Conservation (phyloP, 176 grass and related monocot species). For the Oryza meridionalis region DNA sequence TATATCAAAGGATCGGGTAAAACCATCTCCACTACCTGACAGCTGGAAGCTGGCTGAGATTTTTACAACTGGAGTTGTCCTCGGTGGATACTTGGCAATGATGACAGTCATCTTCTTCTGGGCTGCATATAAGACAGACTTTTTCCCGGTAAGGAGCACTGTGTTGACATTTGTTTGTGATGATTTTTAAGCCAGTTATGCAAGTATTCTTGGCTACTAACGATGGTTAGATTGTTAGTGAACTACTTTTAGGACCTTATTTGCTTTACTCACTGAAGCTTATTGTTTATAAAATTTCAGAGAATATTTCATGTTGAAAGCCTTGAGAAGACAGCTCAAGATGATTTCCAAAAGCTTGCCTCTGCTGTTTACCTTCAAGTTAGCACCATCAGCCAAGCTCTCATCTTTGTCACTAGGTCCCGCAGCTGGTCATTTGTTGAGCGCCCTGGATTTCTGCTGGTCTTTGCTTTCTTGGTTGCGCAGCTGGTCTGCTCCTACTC, state of each 20-base stretch:
- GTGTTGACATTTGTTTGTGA: background rate
- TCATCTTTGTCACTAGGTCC: slow-evolving; percentile 73
- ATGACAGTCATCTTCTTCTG: slow-evolving; percentile 89
- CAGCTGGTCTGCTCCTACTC: slow-evolving; percentile 51
- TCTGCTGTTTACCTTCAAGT: slow-evolving; percentile 77
- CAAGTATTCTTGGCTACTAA: background rate
- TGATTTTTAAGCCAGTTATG: background rate
- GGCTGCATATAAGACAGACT: slow-evolving; percentile 70
- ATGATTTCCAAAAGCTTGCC: slow-evolving; percentile 66
- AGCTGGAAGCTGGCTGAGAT: slow-evolving; percentile 83
- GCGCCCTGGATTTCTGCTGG: slow-evolving; percentile 60
- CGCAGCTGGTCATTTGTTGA: slow-evolving; percentile 75
- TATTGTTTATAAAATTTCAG: slow-evolving; percentile 32
- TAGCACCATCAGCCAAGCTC: slow-evolving; percentile 75
- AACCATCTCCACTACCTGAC: slow-evolving; percentile 74
- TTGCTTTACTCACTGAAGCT: background rate
- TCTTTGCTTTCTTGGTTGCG: slow-evolving; percentile 61
- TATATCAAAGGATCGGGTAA: slow-evolving; percentile 82
- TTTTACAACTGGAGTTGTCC: slow-evolving; percentile 71
- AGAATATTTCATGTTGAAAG: slow-evolving; percentile 68
- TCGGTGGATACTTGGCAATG: slow-evolving; percentile 73
- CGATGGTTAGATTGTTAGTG: background rate
- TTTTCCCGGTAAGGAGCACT: slow-evolving; percentile 59
- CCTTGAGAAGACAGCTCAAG: slow-evolving; percentile 73
- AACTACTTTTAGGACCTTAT: background rate